A percentile compares a stretch with the other conserved stretches of the same genome.
phyloP scores from a whole-genome alignment of 2,329 filamentous ascomycete genomes.

The Zymoseptoria pseudotritici region DNA sequence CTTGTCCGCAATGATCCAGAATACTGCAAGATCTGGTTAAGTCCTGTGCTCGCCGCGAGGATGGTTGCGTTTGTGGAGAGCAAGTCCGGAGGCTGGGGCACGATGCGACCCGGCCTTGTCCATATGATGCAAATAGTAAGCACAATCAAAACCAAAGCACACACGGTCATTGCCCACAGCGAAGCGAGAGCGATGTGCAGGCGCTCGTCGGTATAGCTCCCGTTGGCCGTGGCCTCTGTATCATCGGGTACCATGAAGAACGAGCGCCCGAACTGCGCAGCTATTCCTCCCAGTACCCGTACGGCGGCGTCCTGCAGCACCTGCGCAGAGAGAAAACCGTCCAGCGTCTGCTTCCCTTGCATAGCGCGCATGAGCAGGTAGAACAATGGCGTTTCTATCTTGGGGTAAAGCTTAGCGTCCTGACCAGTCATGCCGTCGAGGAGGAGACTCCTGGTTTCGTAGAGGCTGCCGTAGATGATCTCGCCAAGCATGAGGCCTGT shows the following conservation, averaged over 20 bases:
- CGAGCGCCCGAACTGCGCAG: not conserved
- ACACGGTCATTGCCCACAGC: not conserved
- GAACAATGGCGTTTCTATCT: not conserved
- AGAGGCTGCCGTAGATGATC: not conserved
- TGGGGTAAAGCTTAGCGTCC: not conserved
- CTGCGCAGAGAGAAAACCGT: not conserved
- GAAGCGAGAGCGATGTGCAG: not conserved
- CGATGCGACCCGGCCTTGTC: not conserved
- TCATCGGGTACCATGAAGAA: not conserved
- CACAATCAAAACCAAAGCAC: not conserved
- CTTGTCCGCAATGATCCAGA: not conserved
- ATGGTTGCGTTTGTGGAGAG: not conserved
- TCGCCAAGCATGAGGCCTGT: slow-evolving; percentile 2
- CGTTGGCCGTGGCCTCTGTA: not conserved
- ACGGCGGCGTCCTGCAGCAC: not conserved
- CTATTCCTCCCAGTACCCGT: not conserved
- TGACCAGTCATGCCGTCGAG: not conserved
- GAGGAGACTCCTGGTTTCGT: not conserved
- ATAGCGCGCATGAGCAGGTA: not conserved
- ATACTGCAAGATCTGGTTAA: not conserved
- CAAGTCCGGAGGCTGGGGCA: not conserved
- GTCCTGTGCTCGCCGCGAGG: not conserved
- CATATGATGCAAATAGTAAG: not conserved
- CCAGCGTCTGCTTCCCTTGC: not conserved
- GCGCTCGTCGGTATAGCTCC: not conserved